Base-by-base conservation (phyloP, 2,329 filamentous ascomycete species). In the Mollisia scopiformis region DNA sequence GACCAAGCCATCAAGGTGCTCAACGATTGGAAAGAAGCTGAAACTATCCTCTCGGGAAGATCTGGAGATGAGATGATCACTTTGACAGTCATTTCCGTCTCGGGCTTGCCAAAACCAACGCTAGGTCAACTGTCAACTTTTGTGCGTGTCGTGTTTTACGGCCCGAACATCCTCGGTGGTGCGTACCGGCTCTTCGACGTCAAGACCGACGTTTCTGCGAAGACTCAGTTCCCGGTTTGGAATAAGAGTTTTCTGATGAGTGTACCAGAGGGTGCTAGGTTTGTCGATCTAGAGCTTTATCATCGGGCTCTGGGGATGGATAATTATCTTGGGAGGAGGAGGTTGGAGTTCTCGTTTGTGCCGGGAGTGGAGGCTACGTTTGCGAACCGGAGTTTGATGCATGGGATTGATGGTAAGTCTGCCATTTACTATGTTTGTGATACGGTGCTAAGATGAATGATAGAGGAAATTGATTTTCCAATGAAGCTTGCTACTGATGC, bases 331-430 rank as follows among this genome's bases (percentile, higher is more conserved):
- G 41, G 52, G 16, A 59, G 47, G 21, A 31, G 51, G 2, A 62
- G 63, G 31, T 14, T 67, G 13, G 19, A 21, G 19, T 67, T 62
- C 35, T 58, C 59, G 5, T 62, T 51, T 23, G 50, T 64, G 37
- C 61, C 61, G 47, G 63, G 63, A 33, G 58, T 67, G n/a, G 62
- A 68, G 43, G 63, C 64, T 25, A 67, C 27, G 31, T 63, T 68
- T 33, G 53, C 52, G 6, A 50, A 64, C 43, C 63, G 58, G 28
- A 65, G 62, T 41, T 55, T 68, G 16, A 39, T 68, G 39, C 63
- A 64, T 57, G 63, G 57, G 11, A 55, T 59, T 39, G 61, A 67
- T 52, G 66, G 66, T 68, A 52, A 46, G 58, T 53, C 19, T 21
- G 8, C 6, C 16, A 6, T 23, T 13, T 35, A 11, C 16, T n/a